Percentiles rank a stretch among this genome's conserved stretches.
phyloP scores from a whole-genome alignment of 176 grass and related monocot genomes.

The Elaeis guineensis region DNA sequence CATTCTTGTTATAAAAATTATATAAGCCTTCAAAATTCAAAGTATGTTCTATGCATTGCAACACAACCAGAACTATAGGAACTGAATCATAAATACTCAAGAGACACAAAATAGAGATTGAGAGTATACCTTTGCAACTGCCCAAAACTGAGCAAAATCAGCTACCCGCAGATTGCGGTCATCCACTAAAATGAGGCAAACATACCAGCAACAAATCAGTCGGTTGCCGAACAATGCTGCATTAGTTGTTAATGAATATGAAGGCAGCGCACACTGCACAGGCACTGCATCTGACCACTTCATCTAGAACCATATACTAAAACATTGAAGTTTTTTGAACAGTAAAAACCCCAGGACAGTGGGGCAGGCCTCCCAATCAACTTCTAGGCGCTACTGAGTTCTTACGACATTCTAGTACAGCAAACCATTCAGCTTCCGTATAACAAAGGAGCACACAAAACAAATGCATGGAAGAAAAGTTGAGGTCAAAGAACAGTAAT shows the following conservation, averaged over 20 bases:
- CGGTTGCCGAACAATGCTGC: conserved; percentile 83
- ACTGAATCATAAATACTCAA: conserved; percentile 41
- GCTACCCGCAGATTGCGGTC: conserved; percentile 99
- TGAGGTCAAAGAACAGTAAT: no score
- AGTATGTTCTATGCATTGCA: no score
- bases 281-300: conserved; percentile 34
- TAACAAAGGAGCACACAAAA: no score
- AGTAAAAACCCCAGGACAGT: conserved; percentile 16
- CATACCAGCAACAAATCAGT: conserved; percentile 95
- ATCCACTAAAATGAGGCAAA: conserved; percentile 90
- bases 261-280: conserved; percentile 44
- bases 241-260: conserved; percentile 67
- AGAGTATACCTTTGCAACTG: conserved; percentile 94
- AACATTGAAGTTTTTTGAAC: conserved; percentile 24
- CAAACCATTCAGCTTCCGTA: no score
- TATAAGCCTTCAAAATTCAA: no score
- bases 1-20: no score
- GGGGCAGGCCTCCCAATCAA: no score
- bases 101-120: conserved; percentile 44
- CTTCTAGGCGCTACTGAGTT: no score
- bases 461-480: no score
- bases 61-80: conserved; percentile 21
- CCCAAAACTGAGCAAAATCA: conserved; percentile 99
- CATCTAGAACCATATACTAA: conserved; percentile 51
- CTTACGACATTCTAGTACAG: no score